Base-by-base conservation (phyloP, 2,329 filamentous ascomycete genomes). In the Pseudopyricularia cyperi region DNA sequence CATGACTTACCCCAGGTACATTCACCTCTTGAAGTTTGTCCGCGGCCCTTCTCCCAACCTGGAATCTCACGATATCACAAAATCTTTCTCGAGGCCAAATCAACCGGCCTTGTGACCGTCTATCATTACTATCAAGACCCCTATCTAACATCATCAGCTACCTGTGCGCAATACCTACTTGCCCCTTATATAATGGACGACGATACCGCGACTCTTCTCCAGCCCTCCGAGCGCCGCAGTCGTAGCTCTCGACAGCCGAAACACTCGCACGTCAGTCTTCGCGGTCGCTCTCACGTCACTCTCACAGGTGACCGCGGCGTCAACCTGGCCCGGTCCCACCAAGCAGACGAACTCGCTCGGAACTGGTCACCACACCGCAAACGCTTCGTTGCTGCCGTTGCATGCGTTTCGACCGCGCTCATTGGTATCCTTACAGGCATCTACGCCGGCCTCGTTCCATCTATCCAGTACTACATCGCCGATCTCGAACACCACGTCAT, bases 391-490 rank as follows among this genome's bases (percentile, higher is more conserved):
- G 86, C 87, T 3, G 66, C 73, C 3, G 77, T 88, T 53, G 80
- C 84, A 9, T 90, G 87, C 61, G 68, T 84, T 57, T 88, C 85
- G 58, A 88, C 85, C 6, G 80, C 82, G 14, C 69, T 88, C 52
- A 72, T 89, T 46, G 86, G 86, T 0, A 68, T 86, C 26, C 71
- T 89, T 22, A 70, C 87, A 53, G 86, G 87, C 1, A 84, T 89
- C 22, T 91, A 89, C 62, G 82, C 84, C 52, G 87, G 86, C 3
- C 76, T 89, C 57, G 85, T 89, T 1, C 85, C 86, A n/a, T 79
- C 81, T 3, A 87, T 90, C 26, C 85, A 89, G 61, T 89, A 89
- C 63, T 82, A 81, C 59, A 78, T 90, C 56, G 80, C 80, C 24
- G 85, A 89, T 58, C 73, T 82, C 55, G 68, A 78, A 46, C 84